These are phyloP conservation scores for Neodidymelliopsis sp. DNA, from an alignment of 2,329 filamentous ascomycete species.

Conservation along the genomic window DNA sequence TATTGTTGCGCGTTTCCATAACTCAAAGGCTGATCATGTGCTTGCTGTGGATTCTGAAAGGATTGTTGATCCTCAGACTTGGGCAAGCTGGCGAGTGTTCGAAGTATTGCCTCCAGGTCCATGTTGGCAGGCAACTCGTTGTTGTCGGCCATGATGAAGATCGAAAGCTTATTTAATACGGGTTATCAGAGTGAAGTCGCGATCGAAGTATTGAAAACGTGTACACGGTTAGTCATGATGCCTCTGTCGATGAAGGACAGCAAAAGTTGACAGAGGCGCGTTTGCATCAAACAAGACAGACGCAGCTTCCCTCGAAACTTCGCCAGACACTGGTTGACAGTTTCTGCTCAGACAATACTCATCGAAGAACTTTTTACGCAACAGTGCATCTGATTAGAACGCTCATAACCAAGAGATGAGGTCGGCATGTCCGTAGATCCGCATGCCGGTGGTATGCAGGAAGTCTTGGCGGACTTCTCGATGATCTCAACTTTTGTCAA, in stretches of 20 bases:
- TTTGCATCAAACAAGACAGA: neutral
- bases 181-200: neutral
- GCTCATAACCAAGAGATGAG: neutral
- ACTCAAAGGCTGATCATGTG: neutral
- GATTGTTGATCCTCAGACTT: slow-evolving; percentile 23
- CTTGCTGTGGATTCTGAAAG: slow-evolving; percentile 20
- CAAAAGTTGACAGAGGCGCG: slow-evolving; percentile 1
- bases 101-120: slow-evolving; percentile 46
- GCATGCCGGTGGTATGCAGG: slow-evolving; percentile 24
- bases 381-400: neutral
- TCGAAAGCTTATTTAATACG: neutral
- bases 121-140: slow-evolving; percentile 25
- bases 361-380: neutral
- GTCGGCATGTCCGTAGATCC: slow-evolving; percentile 9
- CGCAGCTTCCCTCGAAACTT: neutral
- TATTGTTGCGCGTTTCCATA: slow-evolving; percentile 7
- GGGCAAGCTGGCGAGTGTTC: slow-evolving; percentile 44
- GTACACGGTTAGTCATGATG: slow-evolving; percentile 6
- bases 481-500: slow-evolving; percentile 44
- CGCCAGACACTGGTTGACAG: neutral
- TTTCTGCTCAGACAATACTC: neutral
- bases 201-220: neutral
- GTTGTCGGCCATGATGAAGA: slow-evolving; percentile 42
- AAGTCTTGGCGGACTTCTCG: slow-evolving; percentile 40
- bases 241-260: neutral